These are phyloP conservation scores for Talaromyces sp. DNA, from an alignment of 2,329 filamentous ascomycete species.

Conservation along the genomic window DNA sequence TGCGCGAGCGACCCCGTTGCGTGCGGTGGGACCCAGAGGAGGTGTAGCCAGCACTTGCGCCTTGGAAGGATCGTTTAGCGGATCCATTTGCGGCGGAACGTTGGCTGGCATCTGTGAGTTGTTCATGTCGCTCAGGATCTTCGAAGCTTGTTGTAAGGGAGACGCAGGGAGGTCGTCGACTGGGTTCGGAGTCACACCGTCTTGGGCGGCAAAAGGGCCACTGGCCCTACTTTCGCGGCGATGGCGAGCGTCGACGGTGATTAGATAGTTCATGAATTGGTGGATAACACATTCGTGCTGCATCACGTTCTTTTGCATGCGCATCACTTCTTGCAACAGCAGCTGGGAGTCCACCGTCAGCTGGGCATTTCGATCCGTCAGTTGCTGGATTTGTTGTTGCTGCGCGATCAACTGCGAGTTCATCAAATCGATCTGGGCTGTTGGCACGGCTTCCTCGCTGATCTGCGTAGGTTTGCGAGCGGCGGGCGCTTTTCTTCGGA, in stretches of 20 bases:
- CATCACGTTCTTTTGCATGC: slow-evolving; percentile 65
- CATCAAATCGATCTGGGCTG: slow-evolving; percentile 83
- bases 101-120: slow-evolving; percentile 63
- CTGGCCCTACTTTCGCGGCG: slow-evolving; percentile 55
- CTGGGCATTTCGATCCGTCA: slow-evolving; percentile 81
- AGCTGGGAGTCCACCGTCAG: slow-evolving; percentile 64
- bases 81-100: slow-evolving; percentile 55
- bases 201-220: slow-evolving; percentile 34
- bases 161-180: slow-evolving; percentile 62
- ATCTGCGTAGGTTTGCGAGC: slow-evolving; percentile 67
- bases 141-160: slow-evolving; percentile 63
- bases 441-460: slow-evolving; percentile 71
- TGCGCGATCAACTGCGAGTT: slow-evolving; percentile 85
- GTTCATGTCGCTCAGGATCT: slow-evolving; percentile 61
- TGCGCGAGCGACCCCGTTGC: slow-evolving; percentile 40
- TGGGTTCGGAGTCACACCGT: slow-evolving; percentile 37
- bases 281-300: slow-evolving; percentile 69
- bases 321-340: slow-evolving; percentile 60
- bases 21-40: slow-evolving; percentile 46
- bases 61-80: slow-evolving; percentile 58
- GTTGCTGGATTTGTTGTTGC: slow-evolving; percentile 82
- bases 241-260: slow-evolving; percentile 60
- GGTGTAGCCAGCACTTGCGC: slow-evolving; percentile 55
- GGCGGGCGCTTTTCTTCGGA: slow-evolving; percentile 88
- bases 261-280: slow-evolving; percentile 65